Evolutionary conservation across 73 alveolate species (phyloP), one percentile per base, ranked within the genome.

Genomic region (Breviolum minutum): DNA sequence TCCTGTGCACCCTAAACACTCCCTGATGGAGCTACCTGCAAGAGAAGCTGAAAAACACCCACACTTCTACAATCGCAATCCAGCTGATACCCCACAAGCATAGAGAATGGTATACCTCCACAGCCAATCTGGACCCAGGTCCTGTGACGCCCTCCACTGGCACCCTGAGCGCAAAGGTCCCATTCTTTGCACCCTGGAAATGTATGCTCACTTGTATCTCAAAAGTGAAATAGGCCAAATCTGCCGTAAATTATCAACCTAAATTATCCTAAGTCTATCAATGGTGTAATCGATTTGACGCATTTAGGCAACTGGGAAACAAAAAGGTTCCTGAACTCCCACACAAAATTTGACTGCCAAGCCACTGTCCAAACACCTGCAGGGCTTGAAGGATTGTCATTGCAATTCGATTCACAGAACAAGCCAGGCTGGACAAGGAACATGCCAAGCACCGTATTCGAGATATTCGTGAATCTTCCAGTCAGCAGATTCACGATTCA

Each of bases 71-170:
- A 19, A 73, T 73, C 48, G 12, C 82, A 73, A 19, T 19, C 82
- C 54, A 40, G 54, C 54, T 40, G 54, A 40, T 40, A 40, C 54
- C 54, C 54, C 40, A 40, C 82, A 73, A 71, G 30, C 61, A 10
- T 24, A n/a, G 5, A 40, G 54, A 40, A 40, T 40, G 54, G 54
- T 40, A 40, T 40, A 40, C 54, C 54, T 3, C 54, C 54, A 40
- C 54, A 40, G 54, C 54, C 54, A 40, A 40, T 40, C 54, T 3
- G 54, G 54, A 40, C 54, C 54, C 54, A 40, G 54, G 68, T 80
- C 88, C 88, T 80, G 88, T 80, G 88, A 8, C 88, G 88, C 32
- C 88, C 88, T 80, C 54, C 88, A 48, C 29, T 48, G 13, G 88
- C 88, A 80, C 88, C 88, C 88, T 80, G 88, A 40, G 54, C 54